phyloP scores from a whole-genome alignment of 768 basidiomycete genomes.

The Boletus vermiculosoides region DNA sequence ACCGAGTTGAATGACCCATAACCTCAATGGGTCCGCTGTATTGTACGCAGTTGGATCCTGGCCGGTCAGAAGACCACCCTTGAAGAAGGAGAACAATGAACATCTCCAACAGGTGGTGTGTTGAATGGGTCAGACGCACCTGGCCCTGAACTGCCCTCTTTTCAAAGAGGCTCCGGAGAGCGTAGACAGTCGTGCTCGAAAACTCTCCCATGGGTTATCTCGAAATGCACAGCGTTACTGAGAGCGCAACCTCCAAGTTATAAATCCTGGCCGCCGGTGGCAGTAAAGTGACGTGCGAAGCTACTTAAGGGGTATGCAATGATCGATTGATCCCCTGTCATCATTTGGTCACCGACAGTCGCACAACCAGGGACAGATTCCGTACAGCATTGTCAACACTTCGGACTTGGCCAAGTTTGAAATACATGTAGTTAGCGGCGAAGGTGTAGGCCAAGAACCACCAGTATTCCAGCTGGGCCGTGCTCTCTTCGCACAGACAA shows the following conservation, averaged over 20 bases:
- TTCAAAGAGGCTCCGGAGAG: conserved; percentile 10
- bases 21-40: conserved; percentile 59
- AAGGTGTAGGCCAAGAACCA: too few species aligned
- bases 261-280: background rate
- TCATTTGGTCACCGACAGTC: too few species aligned
- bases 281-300: background rate
- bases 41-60: conserved; percentile 67
- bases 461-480: too few species aligned
- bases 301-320: background rate
- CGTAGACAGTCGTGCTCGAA: conserved; percentile 43
- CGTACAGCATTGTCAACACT: too few species aligned
- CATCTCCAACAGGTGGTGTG: background rate
- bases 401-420: too few species aligned
- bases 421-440: too few species aligned
- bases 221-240: background rate
- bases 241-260: too few species aligned
- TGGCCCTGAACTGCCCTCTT: conserved; percentile 29
- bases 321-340: background rate
- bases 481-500: background rate
- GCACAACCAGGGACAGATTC: too few species aligned
- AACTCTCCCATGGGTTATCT: conserved; percentile 36
- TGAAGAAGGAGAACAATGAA: conserved; percentile 1
- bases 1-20: conserved; percentile 82
- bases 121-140: conserved; percentile 14
- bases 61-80: conserved; percentile 82